phyloP scores from a whole-genome alignment of 768 basidiomycete species.

The Trametes punicea region DNA sequence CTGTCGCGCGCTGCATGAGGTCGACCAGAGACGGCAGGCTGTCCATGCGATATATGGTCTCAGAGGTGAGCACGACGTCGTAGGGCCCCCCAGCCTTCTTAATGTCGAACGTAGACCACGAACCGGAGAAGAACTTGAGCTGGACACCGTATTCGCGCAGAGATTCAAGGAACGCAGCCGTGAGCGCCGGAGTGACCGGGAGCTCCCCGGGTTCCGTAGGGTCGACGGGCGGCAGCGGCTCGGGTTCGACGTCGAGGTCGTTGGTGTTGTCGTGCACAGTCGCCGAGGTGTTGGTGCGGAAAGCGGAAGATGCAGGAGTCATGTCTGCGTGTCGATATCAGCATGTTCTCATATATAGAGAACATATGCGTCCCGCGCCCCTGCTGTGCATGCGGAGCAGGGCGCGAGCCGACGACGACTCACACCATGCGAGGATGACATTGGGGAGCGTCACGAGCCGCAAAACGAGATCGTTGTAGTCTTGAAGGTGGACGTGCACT shows the following conservation, averaged over 20 bases:
- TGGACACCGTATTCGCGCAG: constrained; percentile 51
- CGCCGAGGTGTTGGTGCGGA: constrained; percentile 33
- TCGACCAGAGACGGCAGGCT: constrained; percentile 59
- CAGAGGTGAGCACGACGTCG: constrained; percentile 80
- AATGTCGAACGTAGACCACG: constrained; percentile 63
- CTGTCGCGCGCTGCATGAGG: constrained; percentile 43
- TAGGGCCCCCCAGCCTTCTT: constrained; percentile 39
- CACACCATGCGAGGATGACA: constrained; percentile 79
- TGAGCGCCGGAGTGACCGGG: constrained; percentile 60
- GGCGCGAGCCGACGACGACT: constrained; percentile 27
- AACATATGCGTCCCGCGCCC: neutral
- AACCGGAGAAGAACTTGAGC: constrained; percentile 76
- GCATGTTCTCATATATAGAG: neutral
- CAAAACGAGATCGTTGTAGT: constrained; percentile 84
- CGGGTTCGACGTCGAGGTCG: constrained; percentile 29
- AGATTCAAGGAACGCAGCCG: constrained; percentile 59
- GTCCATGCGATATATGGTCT: constrained; percentile 83
- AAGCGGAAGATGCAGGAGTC: constrained; percentile 52
- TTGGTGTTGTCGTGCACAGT: neutral
- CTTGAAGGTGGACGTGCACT: constrained; percentile 77
- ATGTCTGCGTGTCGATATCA: constrained; percentile 42
- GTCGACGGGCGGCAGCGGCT: constrained; percentile 31
- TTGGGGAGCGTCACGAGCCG: constrained; percentile 80
- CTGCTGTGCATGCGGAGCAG: neutral
- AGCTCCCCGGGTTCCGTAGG: constrained; percentile 51